Base-by-base conservation (phyloP, 208 protist genomes). In the Endotrypanum monterogeii region DNA sequence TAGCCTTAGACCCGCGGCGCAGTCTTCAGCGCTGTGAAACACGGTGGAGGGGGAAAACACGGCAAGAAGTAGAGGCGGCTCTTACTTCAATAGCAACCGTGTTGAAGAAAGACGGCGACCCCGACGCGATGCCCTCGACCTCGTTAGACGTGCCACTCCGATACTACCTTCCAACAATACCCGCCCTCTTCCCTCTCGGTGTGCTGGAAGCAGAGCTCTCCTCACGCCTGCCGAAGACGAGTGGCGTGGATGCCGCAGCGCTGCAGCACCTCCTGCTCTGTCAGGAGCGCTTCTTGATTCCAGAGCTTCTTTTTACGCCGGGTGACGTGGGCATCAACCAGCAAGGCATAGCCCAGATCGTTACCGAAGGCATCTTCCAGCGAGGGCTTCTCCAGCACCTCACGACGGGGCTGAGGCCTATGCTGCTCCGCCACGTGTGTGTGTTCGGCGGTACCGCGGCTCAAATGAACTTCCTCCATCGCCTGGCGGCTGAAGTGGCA, bases 301-400 rank as follows among this genome's bases (percentile, higher is more conserved):
- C 92, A 3, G 89, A 94, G 79, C 77, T 96, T 56, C 82, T 96
- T 65, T 96, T 96, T 78, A 83, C 82, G 9, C 92, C 92, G 14
- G 73, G 48, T 8, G 88, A 90, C 61, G 82, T 92, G 0, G 91
- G 89, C 5, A 56, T 94, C 37, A 67, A 82, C 14, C 83, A 93
- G 79, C 82, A 90, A 68, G 91, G 89, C 11, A 63, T 94, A 4
- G 66, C 73, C 16, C 83, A 93, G 74, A 82, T 80, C 41, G 70
- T 89, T 46, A 75, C 79, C 23, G 66, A 83, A 32, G 86, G 78
- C 28, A 73, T 89, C 20, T 81, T 79, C 66, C 68, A 80, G 70
- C 80, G 88, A 12, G 85, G 84, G 9, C 69, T 85, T 30, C 74
- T 91, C 32, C 68, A 56, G 25, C 83, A 86, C 28, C 67, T 85